Evolutionary conservation across 495 filamentous ascomycete genomes (phyloP), one percentile per base, ranked within the genome.

Genomic region (Sordaria brevicollis): DNA sequence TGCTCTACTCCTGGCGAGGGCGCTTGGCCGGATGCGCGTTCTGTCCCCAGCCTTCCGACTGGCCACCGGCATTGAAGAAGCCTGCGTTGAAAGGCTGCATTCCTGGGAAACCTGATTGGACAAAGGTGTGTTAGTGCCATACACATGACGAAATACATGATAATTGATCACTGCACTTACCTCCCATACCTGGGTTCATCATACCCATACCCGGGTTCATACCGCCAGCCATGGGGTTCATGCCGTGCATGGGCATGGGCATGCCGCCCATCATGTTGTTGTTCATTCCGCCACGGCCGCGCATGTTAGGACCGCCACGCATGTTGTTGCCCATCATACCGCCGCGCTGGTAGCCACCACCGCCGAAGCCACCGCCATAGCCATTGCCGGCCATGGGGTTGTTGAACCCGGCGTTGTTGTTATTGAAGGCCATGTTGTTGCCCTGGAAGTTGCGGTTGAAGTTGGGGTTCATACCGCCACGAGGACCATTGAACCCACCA

Each of bases 1-100:
- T 29, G 36, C 57, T 67, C 76, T 80, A 81, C 73, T 81, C 79
- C 19, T 76, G 75, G 67, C 91, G 86, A 70, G 89, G 89, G 69
- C 91, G 86, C 79, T 96, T 96, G 9, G 91, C 88, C 34, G 91
- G 91, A 72, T 96, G 93, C 0, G 93, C 92, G 74, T 96, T 95
- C 87, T 91, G 91, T 73, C 77, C 49, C 72, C 85, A 86, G 35
- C 87, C 89, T 35, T 79, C 78, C 31, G 74, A 70, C 68, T 78
- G 79, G 70, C 68, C 71, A 25, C 72, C 74, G 71, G 86, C 87
- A 37, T 81, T 83, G 9, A 94, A 96, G 86, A 94, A 94, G 69
- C 85, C 88, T 66, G 91, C 90, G 77, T 93, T 94, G 81, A 95
- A 97, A 11, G 87, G 83, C 75, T 88, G 88, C 76, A 85, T 85